Base-by-base conservation (phyloP, 73 alveolate species). In the Blepharisma japonicum region DNA sequence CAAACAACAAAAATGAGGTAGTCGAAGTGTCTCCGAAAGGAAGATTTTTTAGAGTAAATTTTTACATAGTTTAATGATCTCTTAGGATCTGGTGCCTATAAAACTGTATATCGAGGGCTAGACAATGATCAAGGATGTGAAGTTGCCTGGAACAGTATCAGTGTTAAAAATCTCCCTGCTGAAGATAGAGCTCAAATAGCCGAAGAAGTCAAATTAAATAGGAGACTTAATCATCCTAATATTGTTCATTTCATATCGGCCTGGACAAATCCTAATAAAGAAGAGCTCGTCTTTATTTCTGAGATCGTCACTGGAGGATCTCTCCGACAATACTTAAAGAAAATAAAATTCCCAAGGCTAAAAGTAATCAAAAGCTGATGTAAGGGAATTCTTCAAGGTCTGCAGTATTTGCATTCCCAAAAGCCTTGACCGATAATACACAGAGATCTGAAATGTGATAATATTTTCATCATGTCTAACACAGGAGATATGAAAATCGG, bases 231-330 rank as follows among this genome's bases (percentile, higher is more conserved):
- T 94, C 99, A 97, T 81, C 97, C 97, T 23, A 95, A 97, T 81
- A 97, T 97, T 38, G 92, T 97, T 50, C 89, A 88, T 72, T 93
- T 95, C 79, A 94, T 95, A 0, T 89, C 91, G 61, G 98, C 98
- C 8, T 95, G 98, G 98, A 87, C 80, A 71, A 90, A 87, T 68
- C 93, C 94, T 77, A 68, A 86, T 55, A 95, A 95, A 68, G 93
- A 89, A 47, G 97, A 97, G 81, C 96, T 97, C 23, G 92, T 94
- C 11, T 87, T 95, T 78, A 95, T 97, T 68, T 95, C 99, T 55
- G 99, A 97, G 87, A 87, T 95, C 88, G 91, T 95, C 70, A 91
- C 97, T 9, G 99, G 99, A 48, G 99, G 99, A 25, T 87, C 95
- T 27, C 82, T 92, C 50, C 83, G 85, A 56, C 83, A 83, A 77